A percentile compares a stretch with the other conserved stretches of the same genome.
These are phyloP conservation scores for Suillus ampliporus DNA, from an alignment of 768 basidiomycete species.

Conservation along the genomic window DNA sequence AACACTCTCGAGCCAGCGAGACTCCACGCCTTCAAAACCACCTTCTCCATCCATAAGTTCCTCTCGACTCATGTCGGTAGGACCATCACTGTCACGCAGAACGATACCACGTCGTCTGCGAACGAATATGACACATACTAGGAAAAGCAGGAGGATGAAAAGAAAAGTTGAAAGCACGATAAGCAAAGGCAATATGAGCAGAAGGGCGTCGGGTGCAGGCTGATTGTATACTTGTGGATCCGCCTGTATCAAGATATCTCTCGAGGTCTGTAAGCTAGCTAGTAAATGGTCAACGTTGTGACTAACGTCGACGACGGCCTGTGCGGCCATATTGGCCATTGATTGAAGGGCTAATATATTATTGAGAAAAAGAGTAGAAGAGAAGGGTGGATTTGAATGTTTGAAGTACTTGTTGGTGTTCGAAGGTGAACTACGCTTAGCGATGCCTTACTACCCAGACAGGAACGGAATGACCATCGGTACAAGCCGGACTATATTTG, in stretches of 20 bases:
- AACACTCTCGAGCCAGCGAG: slow-evolving; percentile 90
- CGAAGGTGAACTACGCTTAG: slow-evolving; percentile 1
- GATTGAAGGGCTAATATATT: background rate
- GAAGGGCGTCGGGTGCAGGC: slow-evolving; percentile 64
- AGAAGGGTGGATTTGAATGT: background rate
- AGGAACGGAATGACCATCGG: slow-evolving; percentile 19
- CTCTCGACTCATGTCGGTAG: slow-evolving; percentile 90
- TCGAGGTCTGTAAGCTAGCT: slow-evolving; percentile 11
- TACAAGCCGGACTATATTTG: slow-evolving; percentile 5
- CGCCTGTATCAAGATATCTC: slow-evolving; percentile 10
- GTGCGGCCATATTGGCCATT: slow-evolving; percentile 15
- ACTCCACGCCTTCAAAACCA: slow-evolving; percentile 90
- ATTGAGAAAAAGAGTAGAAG: slow-evolving; percentile 11
- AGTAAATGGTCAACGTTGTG: slow-evolving; percentile 10
- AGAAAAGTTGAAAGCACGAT: slow-evolving; percentile 93
- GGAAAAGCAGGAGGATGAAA: slow-evolving; percentile 89
- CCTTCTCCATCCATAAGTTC: slow-evolving; percentile 92
- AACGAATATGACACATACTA: slow-evolving; percentile 87
- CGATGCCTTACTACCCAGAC: slow-evolving; percentile 12
- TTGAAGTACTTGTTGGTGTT: background rate
- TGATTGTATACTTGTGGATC: slow-evolving; percentile 18
- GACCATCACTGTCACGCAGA: slow-evolving; percentile 87
- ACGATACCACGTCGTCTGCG: slow-evolving; percentile 77
- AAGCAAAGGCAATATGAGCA: slow-evolving; percentile 91
- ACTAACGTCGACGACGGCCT: slow-evolving; percentile 11